Evolutionary conservation across 1,284 basidiomycete genomes (phyloP).

Genomic region (Inonotus hispidus): DNA sequence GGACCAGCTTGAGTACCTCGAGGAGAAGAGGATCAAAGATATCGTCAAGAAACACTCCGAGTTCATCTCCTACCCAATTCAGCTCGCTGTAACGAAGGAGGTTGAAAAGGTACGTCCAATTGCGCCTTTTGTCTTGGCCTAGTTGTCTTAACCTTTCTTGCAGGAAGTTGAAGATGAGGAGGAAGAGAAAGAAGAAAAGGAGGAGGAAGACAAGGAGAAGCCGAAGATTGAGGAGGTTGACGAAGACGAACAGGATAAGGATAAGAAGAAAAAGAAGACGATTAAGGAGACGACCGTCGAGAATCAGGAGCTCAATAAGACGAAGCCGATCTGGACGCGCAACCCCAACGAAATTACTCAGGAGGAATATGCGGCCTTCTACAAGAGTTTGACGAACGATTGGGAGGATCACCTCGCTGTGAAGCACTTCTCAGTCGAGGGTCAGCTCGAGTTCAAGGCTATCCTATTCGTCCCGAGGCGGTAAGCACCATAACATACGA

Average conservation of each 20-base stretch:
- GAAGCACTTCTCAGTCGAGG: conserved; percentile 99
- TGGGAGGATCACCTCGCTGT: conserved; percentile 99
- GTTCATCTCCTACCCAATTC: conserved; percentile 99
- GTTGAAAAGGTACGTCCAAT: conserved; percentile 78
- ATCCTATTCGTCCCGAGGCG: conserved; percentile 97
- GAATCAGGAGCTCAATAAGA: conserved; percentile 99
- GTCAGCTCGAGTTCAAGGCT: conserved; percentile 99
- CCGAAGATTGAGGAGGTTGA: conserved; percentile 77
- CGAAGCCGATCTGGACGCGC: conserved; percentile 99
- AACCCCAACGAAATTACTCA: conserved; percentile 90
- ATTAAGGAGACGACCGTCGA: conserved; percentile 87
- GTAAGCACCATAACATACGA: conserved; percentile 37
- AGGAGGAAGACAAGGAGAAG: conserved; percentile 69
- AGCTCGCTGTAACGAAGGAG: conserved; percentile 98
- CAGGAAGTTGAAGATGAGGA: conserved; percentile 87
- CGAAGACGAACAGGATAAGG: conserved; percentile 74
- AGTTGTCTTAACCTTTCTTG: conserved; percentile 12
- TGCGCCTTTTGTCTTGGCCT: conserved; percentile 4
- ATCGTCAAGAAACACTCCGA: conserved; percentile 99
- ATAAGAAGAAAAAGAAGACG: conserved; percentile 97
- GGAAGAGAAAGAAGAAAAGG: conserved; percentile 66
- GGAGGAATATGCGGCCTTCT: conserved; percentile 96
- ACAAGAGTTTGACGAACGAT: conserved; percentile 99
- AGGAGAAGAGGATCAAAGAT: conserved; percentile 99
- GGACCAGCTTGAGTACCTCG: conserved; percentile 97